Conservation (phyloP, 176 grass and related monocot genomes). For the Phoenix dactylifera region DNA sequence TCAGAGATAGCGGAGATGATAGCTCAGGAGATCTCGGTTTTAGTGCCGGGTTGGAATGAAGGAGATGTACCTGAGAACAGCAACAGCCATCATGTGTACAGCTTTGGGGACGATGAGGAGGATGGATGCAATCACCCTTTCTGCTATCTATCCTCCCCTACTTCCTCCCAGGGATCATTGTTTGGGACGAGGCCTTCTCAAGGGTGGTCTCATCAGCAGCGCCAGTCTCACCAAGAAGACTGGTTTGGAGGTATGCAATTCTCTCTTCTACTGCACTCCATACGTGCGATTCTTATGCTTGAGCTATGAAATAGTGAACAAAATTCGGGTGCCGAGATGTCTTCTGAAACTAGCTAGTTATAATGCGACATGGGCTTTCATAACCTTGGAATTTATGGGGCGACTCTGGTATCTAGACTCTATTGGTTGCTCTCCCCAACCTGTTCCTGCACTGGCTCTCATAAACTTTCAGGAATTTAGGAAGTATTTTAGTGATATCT, state of each 20-base stretch:
- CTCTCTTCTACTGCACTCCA: too few relatives aligned
- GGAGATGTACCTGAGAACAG: not conserved
- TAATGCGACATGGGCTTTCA: too few relatives aligned
- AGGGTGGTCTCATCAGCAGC: not conserved
- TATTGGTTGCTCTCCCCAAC: too few relatives aligned
- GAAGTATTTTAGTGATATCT: too few relatives aligned
- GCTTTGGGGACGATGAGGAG: conserved; percentile 13
- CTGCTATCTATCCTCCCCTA: conserved; percentile 45
- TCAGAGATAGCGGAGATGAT: conserved; percentile 79
- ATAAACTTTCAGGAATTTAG: too few relatives aligned
- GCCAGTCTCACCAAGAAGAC: conserved; percentile 4
- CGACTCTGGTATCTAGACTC: too few relatives aligned
- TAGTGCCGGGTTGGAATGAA: conserved; percentile 39
- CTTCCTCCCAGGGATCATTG: conserved; percentile 54
- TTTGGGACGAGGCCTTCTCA: conserved; percentile 13
- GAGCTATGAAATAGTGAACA: too few relatives aligned
- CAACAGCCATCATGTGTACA: conserved; percentile 36
- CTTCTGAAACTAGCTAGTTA: too few relatives aligned
- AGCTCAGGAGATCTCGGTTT: conserved; percentile 39
- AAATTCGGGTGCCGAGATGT: too few relatives aligned
- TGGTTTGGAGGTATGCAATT: conserved; percentile 28
- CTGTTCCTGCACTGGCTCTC: too few relatives aligned
- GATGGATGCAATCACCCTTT: conserved; percentile 40
- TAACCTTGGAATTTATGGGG: too few relatives aligned
- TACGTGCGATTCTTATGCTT: too few relatives aligned